Conservation (phyloP, 192 early-diverging fungal species). For the Spizellomyces punctatus region DNA sequence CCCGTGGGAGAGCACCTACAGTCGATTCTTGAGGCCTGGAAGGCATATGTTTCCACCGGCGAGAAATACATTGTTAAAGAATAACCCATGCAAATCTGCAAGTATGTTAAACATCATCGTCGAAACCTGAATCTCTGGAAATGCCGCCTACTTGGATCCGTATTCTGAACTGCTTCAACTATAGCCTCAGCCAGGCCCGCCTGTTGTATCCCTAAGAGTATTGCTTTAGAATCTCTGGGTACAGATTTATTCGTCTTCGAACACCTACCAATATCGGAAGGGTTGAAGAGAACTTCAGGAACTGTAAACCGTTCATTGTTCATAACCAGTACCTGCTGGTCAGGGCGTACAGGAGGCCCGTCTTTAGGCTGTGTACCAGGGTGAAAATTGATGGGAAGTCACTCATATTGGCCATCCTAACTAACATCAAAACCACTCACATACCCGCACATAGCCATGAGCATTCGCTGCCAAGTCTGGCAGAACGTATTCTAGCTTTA, state of each 20-base stretch:
- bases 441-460: slow-evolving; percentile 59
- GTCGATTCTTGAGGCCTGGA: slow-evolving; percentile 61
- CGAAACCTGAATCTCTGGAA: background rate
- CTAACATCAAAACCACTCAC: background rate
- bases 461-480: slow-evolving; percentile 60
- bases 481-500: slow-evolving; percentile 67
- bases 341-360: background rate
- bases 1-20: slow-evolving; percentile 47
- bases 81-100: slow-evolving; percentile 45
- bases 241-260: background rate
- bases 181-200: slow-evolving; percentile 69
- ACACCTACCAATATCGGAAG: slow-evolving; percentile 68
- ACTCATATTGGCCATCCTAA: too few species aligned
- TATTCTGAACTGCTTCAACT: slow-evolving; percentile 52
- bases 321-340: slow-evolving; percentile 60
- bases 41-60: slow-evolving; percentile 69
- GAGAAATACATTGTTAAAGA: slow-evolving; percentile 69
- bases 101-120: background rate
- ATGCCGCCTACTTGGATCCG: slow-evolving; percentile 32
- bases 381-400: background rate
- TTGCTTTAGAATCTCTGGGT: background rate
- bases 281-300: slow-evolving; percentile 75
- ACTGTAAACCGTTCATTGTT: slow-evolving; percentile 78
- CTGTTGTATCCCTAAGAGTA: slow-evolving; percentile 50
- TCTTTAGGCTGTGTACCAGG: background rate